Evolutionary conservation across 768 basidiomycete genomes (phyloP).

Genomic region (Leucosporidium scottii): DNA sequence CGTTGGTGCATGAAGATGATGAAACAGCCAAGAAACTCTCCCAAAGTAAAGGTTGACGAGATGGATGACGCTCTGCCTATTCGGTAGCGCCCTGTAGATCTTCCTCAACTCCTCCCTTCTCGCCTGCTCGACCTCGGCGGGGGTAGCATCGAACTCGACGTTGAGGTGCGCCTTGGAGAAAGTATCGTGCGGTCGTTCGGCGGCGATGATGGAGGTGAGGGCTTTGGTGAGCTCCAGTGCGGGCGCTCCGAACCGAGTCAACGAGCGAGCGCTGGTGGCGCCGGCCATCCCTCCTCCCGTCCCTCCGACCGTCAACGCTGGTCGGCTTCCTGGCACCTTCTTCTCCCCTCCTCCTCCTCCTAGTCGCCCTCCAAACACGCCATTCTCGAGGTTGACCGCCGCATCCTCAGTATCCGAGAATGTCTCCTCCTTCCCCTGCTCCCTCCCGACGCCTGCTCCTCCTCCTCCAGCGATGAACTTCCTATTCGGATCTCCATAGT

Average conservation of each 20-base stretch:
- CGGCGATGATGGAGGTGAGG: constrained; percentile 21
- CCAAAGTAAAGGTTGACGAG: constrained; percentile 28
- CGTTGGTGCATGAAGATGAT: constrained; percentile 18
- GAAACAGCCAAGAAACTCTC: constrained; percentile 31
- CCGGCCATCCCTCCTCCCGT: no score
- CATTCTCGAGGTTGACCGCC: constrained; percentile 25
- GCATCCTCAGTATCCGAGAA: constrained; percentile 30
- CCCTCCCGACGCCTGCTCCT: not conserved
- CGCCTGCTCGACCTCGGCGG: not conserved
- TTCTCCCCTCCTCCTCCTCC: not conserved
- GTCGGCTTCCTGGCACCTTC: no score
- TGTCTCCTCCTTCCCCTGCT: not conserved
- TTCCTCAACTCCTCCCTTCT: constrained; percentile 10
- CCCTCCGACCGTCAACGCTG: no score
- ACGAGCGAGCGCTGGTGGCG: no score
- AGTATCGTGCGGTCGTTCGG: not conserved
- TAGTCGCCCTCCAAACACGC: constrained; percentile 19
- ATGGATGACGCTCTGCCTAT: constrained; percentile 2
- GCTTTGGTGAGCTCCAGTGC: constrained; percentile 24
- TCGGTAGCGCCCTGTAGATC: constrained; percentile 20
- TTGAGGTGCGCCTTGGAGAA: constrained; percentile 7
- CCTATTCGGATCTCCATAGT: not conserved
- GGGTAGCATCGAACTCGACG: constrained; percentile 24
- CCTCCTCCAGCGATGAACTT: not conserved
- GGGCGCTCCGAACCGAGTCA: constrained; percentile 15